Base-by-base conservation (phyloP, 495 filamentous ascomycete species). In the Lophiostoma macrostomum region DNA sequence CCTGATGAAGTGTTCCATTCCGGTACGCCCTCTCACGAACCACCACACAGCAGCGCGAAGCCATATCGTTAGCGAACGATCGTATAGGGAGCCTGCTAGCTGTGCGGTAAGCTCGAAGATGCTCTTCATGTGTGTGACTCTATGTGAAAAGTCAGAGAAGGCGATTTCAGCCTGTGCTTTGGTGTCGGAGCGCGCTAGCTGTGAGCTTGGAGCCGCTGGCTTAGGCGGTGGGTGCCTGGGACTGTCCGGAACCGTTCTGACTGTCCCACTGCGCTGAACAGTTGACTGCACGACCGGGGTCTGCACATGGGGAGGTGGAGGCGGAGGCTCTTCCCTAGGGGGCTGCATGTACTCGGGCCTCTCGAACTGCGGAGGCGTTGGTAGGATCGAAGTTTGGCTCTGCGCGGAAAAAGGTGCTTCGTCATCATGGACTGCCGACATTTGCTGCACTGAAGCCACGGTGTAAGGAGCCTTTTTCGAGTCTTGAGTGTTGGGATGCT, bases 11-110 rank as follows among this genome's bases (percentile, higher is more conserved):
- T 69, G 71, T 69, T 96, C 90, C 39, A 95, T 71, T 5, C 79
- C 76, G 37, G 80, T 76, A 58, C 88, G 81, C 44, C 88, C 90
- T 29, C 77, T 81, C 51, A 94, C 63, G 61, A 95, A 95, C 90
- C 90, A 96, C 90, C 90, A 96, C 2, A 85, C 66, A 14, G 80
- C 81, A 36, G 80, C 84, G 52, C 84, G 73, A 11, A 86, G 73
- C 74, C 90, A 82, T 61, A 89, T 80, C 16, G 78, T 69, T 79
- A 73, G 6, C 75, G 75, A 10, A 77, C 81, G 45, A 74, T 76
- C 46, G 74, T 67, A n/a, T 1, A 86, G 39, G 0, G 85, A 81
- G 47, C 78, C 80, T n/a, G 79, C 76, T 34, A 79, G 75, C 61
- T 91, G 86, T 2, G 87, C 83, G 38, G 88, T 83, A 11, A 86